Evolutionary conservation across 1,139 yeast species (phyloP), one percentile per base, ranked within the genome.

Genomic region (Pneumocystis jirovecii): DNA sequence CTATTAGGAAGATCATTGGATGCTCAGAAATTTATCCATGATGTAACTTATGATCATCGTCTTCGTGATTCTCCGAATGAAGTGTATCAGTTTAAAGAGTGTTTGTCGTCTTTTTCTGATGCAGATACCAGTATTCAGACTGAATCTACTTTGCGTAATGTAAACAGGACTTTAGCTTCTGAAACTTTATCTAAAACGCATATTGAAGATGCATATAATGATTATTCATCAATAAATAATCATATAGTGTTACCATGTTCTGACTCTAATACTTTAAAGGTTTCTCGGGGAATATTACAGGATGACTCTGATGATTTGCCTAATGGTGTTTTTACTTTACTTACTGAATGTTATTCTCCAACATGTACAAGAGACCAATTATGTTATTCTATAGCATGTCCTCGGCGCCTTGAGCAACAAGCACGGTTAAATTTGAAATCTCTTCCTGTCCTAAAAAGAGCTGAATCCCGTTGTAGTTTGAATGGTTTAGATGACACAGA

Each of bases 331-430:
- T 95, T 93, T 74, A 91, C 96, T 0, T 79, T 93, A 62, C 78
- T 93, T 69, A 89, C 97, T 0, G 96, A 91, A 72, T 93, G 98
- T 76, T 93, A 93, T 73, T 90, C 97, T 0, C 96, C 98, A 45
- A 93, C 98, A 0, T 93, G 98, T 77, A 86, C 96, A 3, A 79
- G 96, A 65, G 95, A 89, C 73, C 81, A 83, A 50, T 78, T 93
- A 61, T 93, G 98, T 76, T 93, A 93, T 76, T 87, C 96, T 65
- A 91, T 93, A 70, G 95, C 97, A n/a, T 93, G 98, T 77, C 98
- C 98, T 12, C 82, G 97, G 70, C 82, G 98, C 70, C 79, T 93
- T 64, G 98, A 93, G 75, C 98, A 93, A 74, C 97, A 93, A 73
- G 96, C 96, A 1, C 80, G 97, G 66, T 80, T 89, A 67, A 89